A percentile compares a stretch with the other conserved stretches of the same genome.
phyloP scores from a whole-genome alignment of 1,284 basidiomycete genomes.

The Ustilago xerochloae region DNA sequence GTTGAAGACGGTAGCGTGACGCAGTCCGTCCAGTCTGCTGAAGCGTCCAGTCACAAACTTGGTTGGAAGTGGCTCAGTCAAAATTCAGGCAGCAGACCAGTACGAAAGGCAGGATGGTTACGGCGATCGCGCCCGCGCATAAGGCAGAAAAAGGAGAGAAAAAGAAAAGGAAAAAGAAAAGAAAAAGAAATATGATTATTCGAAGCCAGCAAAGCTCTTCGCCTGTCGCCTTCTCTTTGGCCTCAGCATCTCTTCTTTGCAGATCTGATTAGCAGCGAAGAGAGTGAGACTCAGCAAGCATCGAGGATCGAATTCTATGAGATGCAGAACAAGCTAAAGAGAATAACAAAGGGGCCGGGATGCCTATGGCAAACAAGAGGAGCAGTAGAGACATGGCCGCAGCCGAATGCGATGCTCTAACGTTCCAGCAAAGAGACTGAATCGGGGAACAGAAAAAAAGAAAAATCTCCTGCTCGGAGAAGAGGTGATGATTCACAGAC shows the following conservation, averaged over 20 bases:
- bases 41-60: background rate
- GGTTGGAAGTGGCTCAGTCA: background rate
- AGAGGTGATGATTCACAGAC: background rate
- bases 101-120: constrained; percentile 2
- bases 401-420: too few species aligned
- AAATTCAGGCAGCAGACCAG: background rate
- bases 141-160: background rate
- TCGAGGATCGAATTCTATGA: too few species aligned
- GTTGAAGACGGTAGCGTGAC: background rate
- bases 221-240: too few species aligned
- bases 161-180: background rate
- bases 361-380: background rate
- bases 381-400: background rate
- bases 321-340: too few species aligned
- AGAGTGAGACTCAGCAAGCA: background rate
- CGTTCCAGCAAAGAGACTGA: background rate
- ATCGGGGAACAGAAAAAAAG: background rate
- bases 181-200: too few species aligned
- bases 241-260: too few species aligned
- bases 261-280: too few species aligned
- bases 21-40: too few species aligned
- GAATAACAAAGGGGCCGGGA: too few species aligned
- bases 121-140: constrained; percentile 3
- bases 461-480: too few species aligned
- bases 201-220: too few species aligned